Evolutionary conservation across 495 filamentous ascomycete species (phyloP).

Genomic region (Annulohypoxylon nitens): DNA sequence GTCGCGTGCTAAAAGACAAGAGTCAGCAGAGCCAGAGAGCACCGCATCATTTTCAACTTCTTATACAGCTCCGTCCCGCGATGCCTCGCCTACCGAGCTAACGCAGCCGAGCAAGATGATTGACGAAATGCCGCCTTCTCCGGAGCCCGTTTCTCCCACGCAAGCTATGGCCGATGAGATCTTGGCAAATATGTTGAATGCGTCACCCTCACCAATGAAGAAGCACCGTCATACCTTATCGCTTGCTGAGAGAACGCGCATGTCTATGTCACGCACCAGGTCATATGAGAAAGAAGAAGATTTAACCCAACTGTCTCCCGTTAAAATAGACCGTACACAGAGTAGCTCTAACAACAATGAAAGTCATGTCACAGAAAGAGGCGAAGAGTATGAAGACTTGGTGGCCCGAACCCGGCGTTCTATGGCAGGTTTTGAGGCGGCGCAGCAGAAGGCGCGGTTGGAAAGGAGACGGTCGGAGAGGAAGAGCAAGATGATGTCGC

Average conservation of each 20-base stretch:
- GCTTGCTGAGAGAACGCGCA: conserved; percentile 65
- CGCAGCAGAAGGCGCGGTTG: conserved; percentile 66
- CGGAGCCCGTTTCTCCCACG: conserved; percentile 56
- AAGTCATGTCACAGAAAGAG: conserved; percentile 44
- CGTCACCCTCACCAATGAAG: conserved; percentile 67
- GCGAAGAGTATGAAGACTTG: conserved; percentile 62
- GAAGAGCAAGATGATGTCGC: conserved; percentile 58
- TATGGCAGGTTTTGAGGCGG: conserved; percentile 74
- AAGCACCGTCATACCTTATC: conserved; percentile 65
- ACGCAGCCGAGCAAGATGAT: conserved; percentile 5
- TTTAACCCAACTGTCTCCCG: conserved; percentile 44
- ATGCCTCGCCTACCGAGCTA: conserved; percentile 53
- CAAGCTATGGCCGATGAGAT: conserved; percentile 67
- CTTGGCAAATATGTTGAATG: conserved; percentile 65
- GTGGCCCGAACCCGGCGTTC: conserved; percentile 83
- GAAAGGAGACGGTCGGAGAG: conserved; percentile 66
- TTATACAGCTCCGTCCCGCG: conserved; percentile 10
- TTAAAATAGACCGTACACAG: conserved; percentile 28
- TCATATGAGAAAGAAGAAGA: conserved; percentile 55
- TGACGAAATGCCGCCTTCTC: conserved; percentile 54
- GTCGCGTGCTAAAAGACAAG: neutral
- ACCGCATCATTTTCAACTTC: conserved; percentile 21
- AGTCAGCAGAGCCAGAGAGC: conserved; percentile 3
- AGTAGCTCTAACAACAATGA: conserved; percentile 17
- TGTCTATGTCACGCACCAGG: conserved; percentile 61